Percentiles rank a stretch among this genome's conserved stretches.
phyloP scores from a whole-genome alignment of 1,284 basidiomycete species.

The Austroboletus rostrupii region DNA sequence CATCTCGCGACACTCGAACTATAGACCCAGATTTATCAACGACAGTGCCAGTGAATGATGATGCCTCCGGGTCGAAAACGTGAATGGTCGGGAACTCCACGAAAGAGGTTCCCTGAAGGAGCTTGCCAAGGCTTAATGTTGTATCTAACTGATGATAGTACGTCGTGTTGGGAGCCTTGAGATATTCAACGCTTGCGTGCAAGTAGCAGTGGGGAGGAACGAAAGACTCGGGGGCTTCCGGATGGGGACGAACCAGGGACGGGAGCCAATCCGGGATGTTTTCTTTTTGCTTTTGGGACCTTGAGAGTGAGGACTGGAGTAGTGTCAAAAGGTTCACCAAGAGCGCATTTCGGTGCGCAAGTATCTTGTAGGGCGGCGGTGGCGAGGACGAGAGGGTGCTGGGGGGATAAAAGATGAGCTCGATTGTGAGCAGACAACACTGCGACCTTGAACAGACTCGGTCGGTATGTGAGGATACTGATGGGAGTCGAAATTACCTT shows the following conservation, averaged over 20 bases:
- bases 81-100: constrained; percentile 81
- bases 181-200: constrained; percentile 40
- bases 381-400: constrained; percentile 38
- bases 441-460: constrained; percentile 46
- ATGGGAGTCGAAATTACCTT: constrained; percentile 44
- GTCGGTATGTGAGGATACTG: constrained; percentile 2
- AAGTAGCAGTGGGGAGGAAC: constrained; percentile 57
- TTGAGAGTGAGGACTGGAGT: constrained; percentile 37
- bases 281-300: constrained; percentile 36
- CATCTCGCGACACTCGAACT: constrained; percentile 31
- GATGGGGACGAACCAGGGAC: constrained; percentile 47
- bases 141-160: constrained; percentile 62
- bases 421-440: constrained; percentile 67
- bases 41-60: constrained; percentile 51
- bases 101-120: constrained; percentile 61
- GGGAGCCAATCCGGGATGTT: constrained; percentile 49
- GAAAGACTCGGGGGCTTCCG: constrained; percentile 54
- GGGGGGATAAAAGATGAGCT: constrained; percentile 61
- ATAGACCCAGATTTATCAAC: constrained; percentile 50
- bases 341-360: constrained; percentile 61
- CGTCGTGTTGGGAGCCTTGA: constrained; percentile 10
- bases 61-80: constrained; percentile 53
- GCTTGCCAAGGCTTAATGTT: constrained; percentile 40
- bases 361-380: constrained; percentile 38
- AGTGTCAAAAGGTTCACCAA: constrained; percentile 47